phyloP scores from a whole-genome alignment of 148 eudicot species.

The Fagopyrum homotropicum region DNA sequence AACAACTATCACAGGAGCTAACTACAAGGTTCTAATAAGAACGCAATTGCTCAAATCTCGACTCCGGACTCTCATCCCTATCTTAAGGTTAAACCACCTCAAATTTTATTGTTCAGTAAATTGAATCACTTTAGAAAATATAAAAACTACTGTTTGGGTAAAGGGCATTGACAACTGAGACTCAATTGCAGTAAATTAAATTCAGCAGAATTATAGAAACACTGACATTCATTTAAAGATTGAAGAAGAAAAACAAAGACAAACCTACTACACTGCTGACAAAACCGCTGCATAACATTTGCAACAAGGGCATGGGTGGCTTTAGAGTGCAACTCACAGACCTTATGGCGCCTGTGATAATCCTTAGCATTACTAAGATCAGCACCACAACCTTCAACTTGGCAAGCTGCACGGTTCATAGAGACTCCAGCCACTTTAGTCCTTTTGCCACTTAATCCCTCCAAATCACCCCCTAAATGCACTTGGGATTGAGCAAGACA shows the following conservation, averaged over 20 bases:
- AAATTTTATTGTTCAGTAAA: not conserved
- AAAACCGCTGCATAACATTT: conserved; percentile 19
- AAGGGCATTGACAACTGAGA: not conserved
- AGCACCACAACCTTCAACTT: conserved; percentile 14
- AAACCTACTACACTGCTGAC: conserved; percentile 25
- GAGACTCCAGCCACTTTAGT: conserved; percentile 28
- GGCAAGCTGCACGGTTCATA: conserved; percentile 9
- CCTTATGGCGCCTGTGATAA: conserved; percentile 18
- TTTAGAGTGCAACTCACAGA: conserved; percentile 18
- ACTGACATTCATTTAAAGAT: not conserved
- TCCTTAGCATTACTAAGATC: conserved; percentile 15
- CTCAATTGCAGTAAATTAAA: not conserved
- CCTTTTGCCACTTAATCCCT: conserved; percentile 41
- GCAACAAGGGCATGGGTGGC: conserved; percentile 16
- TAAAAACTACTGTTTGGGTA: not conserved
- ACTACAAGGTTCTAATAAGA: not conserved
- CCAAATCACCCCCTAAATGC: conserved; percentile 25
- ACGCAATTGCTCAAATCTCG: not conserved
- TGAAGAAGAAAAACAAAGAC: not conserved
- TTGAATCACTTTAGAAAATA: not conserved
- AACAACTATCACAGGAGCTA: not conserved
- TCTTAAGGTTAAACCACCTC: not conserved
- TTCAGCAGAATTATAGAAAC: not conserved
- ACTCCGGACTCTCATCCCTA: not conserved
- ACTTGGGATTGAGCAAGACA: conserved; percentile 24